Base-by-base conservation (phyloP, 768 basidiomycete species). In the Pisolithus orientalis region DNA sequence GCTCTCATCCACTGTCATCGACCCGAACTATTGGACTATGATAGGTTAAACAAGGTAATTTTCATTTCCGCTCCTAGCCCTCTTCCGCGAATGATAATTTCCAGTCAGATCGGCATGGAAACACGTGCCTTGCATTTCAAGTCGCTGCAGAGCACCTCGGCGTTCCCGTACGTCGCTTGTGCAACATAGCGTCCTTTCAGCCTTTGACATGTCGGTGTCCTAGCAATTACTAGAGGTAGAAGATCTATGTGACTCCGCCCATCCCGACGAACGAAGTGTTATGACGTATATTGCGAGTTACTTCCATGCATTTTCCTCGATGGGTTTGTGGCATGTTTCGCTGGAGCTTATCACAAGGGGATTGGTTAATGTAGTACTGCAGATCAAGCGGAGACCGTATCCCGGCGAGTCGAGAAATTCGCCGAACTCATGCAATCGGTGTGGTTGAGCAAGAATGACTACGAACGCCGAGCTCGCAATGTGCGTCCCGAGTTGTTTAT, bases 251-350 rank as follows among this genome's bases (percentile, higher is more conserved):
- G 92, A 94, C 62, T 81, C 84, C 0, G 74, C 74, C n/a, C 80
- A 79, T 44, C 95, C 95, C 0, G 96, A 99, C 66, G 96, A 99
- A 70, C 84, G 93, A 37, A 92, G 89, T 68, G 90, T 97, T 10
- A 97, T 97, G 92, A 97, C 94, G 5, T 98, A 97, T 59, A 87
- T 99, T 44, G 96, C 96, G 32, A 90, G 90, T 60, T 98, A 80
- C 71, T 99, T 99, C 77, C 96, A 98, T 65, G 94, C 95, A 0
- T 99, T 99, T 67, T 95, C 94, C 0, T 85, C 90, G 0, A 94
- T 96, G 87, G 92, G 94, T 94, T 58, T 47, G 80, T 69, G 11
- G 28, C 34, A 6, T 28, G n/a, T 47, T 37, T 8, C 24, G 17
- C 11, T 42, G 34, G 28, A 46, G n/a, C 46, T 27, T 14, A 24